Base-by-base conservation (phyloP, 2,329 filamentous ascomycete genomes). In the Fonsecaea pedrosoi region DNA sequence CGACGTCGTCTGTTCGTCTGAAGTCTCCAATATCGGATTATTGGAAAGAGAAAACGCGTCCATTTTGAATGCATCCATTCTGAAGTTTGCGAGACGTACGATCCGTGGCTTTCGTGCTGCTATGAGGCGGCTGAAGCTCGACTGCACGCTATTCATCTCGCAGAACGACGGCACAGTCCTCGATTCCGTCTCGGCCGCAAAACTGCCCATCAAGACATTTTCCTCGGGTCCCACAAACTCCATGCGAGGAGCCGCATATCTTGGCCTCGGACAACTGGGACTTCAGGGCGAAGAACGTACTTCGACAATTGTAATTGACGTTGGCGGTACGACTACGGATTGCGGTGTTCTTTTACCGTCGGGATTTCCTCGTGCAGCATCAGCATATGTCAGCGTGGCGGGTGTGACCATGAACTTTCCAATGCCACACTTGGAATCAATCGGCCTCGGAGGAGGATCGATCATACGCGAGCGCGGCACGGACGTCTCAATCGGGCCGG, bases 191-290 rank as follows among this genome's bases (percentile, higher is more conserved):
- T 13, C 78, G 79, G 83, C 84, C 12, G 79, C 85, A 0, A 78
- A 80, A n/a, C 77, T 88, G 35, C 88, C 88, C 0, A 88, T 90
- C 56, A 78, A 83, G 55, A 89, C 85, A 0, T 90, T 90, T 70
- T 86, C 85, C 0, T 87, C 84, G 32, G 87, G 87, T 0, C 85
- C 87, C 2, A 89, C 87, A 0, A 90, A 90, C 72, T 87, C 84
- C 62, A 87, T 88, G 79, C 82, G 84, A 56, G 87, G 87, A 0
- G 87, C 87, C 1, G 88, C 87, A 0, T 89, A 77, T 88, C 64
- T 76, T 91, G 1, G 37, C 82, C 84, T 70, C 79, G 78, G 71
- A 76, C 78, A 40, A 78, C 79, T 25, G 78, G 78, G 0, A 75
- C 84, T 60, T 77, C 75, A 12, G 70, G 63, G 73, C 61, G 21